Base-by-base conservation (phyloP, 1,284 basidiomycete species). In the Serendipita sp. region DNA sequence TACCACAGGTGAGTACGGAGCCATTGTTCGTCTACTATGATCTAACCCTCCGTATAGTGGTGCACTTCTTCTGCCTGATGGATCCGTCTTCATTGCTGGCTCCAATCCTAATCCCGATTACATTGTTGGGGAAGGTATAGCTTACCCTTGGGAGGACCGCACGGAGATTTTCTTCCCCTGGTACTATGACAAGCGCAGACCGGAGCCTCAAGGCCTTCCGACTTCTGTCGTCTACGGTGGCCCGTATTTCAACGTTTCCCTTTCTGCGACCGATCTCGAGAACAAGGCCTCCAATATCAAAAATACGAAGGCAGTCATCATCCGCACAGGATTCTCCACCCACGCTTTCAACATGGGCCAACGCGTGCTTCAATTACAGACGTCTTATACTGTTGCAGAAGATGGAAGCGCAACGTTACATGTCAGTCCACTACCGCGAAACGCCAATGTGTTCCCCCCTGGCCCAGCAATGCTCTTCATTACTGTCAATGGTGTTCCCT, bases 261-360 rank as follows among this genome's bases (percentile, higher is more conserved):
- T 79, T 45, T 68, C 72, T 8, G 64, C 68, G 67, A 76, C 79
- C 2, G 85, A 87, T 17, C 77, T 83, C 3, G 78, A 81, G 26
- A 85, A 87, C 67, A 77, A 79, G 62, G 87, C 85, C 2, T 87
- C 85, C 12, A 81, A 58, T 32, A 58, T 58, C 53, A 58, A 83
- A 63, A 85, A 85, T 68, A 88, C 93, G 45, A 87, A 83, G 22
- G 87, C 94, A 17, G 82, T 85, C 63, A 74, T 98, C 67, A 78
- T 91, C 65, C 88, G 95, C 64, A 81, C 85, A 34, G 94, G 94
- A 4, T 97, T 93, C 78, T 91, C 91, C 0, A 97, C 93, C 0
- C 94, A 97, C 73, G 93, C 85, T 30, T 90, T 97, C 83, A 94
- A 94, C 78, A 93, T 92, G 88, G 89, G 89, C 26, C 89, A 91